phyloP scores from a whole-genome alignment of 2,329 filamentous ascomycete species.

The Emydomyces testavorans region DNA sequence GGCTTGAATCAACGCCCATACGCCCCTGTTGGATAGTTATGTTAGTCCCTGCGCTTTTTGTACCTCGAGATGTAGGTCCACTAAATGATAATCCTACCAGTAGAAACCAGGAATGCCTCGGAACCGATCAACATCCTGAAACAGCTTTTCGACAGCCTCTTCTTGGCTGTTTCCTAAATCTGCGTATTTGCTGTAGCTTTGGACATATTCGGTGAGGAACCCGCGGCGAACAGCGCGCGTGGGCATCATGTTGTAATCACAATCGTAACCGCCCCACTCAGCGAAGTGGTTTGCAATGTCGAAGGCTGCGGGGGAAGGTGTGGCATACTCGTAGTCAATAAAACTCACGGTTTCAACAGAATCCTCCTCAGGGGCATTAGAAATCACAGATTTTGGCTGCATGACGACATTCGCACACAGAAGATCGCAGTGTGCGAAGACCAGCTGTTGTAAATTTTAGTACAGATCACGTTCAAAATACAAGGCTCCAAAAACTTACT shows the following conservation, averaged over 20 bases:
- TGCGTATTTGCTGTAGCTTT: slow-evolving; percentile 53
- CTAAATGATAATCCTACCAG: slow-evolving; percentile 36
- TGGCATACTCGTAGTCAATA: slow-evolving; percentile 98
- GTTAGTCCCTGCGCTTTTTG: background rate
- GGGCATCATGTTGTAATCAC: slow-evolving; percentile 74
- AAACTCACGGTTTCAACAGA: slow-evolving; percentile 56
- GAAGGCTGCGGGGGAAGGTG: slow-evolving; percentile 85
- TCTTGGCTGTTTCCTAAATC: slow-evolving; percentile 38
- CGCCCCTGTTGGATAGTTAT: slow-evolving; percentile 51
- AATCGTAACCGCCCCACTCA: slow-evolving; percentile 95
- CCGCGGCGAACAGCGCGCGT: slow-evolving; percentile 62
- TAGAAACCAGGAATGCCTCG: slow-evolving; percentile 82
- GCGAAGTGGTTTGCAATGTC: slow-evolving; percentile 97
- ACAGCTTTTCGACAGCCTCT: slow-evolving; percentile 56
- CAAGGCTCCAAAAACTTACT: slow-evolving; percentile 39
- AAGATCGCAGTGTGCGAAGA: slow-evolving; percentile 92
- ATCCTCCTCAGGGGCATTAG: slow-evolving; percentile 24
- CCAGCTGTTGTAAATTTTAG: slow-evolving; percentile 45
- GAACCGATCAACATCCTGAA: slow-evolving; percentile 72
- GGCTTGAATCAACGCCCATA: slow-evolving; percentile 92
- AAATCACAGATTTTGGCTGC: slow-evolving; percentile 37
- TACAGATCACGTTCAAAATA: background rate
- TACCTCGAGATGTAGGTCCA: background rate
- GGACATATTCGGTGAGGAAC: slow-evolving; percentile 76
- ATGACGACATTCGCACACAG: slow-evolving; percentile 95